A percentile compares a stretch with the other conserved stretches of the same genome.
Evolutionary conservation across 164 flowering plant species (phyloP).

Genomic region (Umbilicus rupestris): DNA sequence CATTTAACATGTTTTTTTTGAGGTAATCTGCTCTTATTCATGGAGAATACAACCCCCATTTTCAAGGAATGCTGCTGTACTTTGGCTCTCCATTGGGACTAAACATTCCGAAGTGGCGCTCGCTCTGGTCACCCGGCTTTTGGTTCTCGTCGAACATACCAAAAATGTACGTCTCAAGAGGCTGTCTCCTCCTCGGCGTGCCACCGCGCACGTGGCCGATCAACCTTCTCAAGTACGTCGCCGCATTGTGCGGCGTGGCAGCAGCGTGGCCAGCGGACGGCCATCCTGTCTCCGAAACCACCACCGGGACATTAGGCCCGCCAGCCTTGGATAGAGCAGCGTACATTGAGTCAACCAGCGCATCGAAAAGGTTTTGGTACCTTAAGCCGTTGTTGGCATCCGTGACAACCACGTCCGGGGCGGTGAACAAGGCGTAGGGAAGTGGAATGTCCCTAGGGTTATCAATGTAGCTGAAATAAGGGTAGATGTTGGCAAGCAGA

Average conservation of each 20-base stretch:
- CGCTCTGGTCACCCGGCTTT: conserved; percentile 11
- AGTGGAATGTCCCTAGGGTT: conserved; percentile 1
- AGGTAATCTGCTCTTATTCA: no score
- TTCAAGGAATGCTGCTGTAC: conserved; percentile 5
- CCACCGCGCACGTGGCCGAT: conserved; percentile 22
- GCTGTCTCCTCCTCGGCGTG: conserved; percentile 24
- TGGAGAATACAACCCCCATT: no score
- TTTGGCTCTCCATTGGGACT: conserved; percentile 11
- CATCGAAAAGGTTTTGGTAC: conserved; percentile 18
- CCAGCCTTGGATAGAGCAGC: conserved; percentile 15
- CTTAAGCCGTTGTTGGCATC: conserved; percentile 1
- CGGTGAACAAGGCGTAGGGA: conserved; percentile 12
- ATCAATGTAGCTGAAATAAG: conserved; percentile 11
- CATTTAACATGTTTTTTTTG: no score
- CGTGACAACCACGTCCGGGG: not conserved
- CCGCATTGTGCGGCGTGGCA: conserved; percentile 20
- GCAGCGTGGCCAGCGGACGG: conserved; percentile 19
- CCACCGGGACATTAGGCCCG: conserved; percentile 13
- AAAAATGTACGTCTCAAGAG: conserved; percentile 29
- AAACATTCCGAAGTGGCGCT: conserved; percentile 24
- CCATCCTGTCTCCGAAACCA: conserved; percentile 35
- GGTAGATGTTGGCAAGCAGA: conserved; percentile 16
- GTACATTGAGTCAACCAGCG: conserved; percentile 18
- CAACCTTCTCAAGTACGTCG: conserved; percentile 20
- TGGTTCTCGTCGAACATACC: conserved; percentile 34